Evolutionary conservation across 208 protist species (phyloP), one percentile per base, ranked within the genome.

Genomic region (Angomonas deanei): DNA sequence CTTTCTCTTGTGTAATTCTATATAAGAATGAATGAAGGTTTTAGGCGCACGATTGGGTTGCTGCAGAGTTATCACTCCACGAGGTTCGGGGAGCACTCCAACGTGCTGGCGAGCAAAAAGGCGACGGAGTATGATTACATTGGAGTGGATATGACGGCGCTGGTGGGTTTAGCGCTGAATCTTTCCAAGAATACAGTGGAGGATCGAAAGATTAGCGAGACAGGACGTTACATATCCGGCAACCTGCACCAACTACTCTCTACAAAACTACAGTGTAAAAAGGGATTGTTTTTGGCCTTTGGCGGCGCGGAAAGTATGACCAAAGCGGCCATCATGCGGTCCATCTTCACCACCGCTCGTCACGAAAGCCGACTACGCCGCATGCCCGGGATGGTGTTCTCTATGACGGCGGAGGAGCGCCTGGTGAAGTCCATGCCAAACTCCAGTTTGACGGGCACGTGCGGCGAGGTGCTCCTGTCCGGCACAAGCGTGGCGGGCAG

Each of bases 71-170:
- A 19, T n/a, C 42, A 19, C 3, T 50, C 19, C 13, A 10, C 19
- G 42, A 61, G 48, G 28, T 13, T 61, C 3, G 55, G 33, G 13
- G 82, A 89, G 52, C 66, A 67, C 27, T 82, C 76, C 39, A 74
- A 84, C 38, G 68, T 92, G 11, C 68, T 92, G 17, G 78, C 91
- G 52, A 82, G 85, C 8, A 94, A 94, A 64, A 92, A 92, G 67
- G 68, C 82, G 17, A 77, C 90, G 10, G 78, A 84, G 57, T 92
- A 74, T 70, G 88, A 94, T 61, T 92, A 91, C 42, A 79, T 94
- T 26, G 88, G 69, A 3, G 57, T 94, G 8, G 88, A 94, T 59
- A 72, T 83, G 11, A 84, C 72, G 8, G 62, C 70, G 13, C 76
- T 92, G 31, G 74, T 92, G 1, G 76, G 76, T 23, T 75, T 50